Conservation (phyloP, 768 basidiomycete genomes). For the Rickenella mellea region DNA sequence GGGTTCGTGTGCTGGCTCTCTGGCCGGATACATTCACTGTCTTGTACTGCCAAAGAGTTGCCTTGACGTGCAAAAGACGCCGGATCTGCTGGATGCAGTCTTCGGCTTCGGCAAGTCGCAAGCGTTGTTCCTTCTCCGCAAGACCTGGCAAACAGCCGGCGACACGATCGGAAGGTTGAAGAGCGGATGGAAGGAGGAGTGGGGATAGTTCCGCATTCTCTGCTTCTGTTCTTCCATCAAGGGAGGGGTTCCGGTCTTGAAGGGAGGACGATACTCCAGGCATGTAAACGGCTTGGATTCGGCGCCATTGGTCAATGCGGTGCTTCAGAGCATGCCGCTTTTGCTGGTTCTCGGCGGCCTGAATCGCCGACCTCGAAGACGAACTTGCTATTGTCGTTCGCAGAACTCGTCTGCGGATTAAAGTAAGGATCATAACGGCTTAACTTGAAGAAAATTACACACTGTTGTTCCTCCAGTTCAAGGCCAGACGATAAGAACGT, state of each 20-base stretch:
- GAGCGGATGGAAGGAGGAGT: conserved; percentile 14
- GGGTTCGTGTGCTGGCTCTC: background rate
- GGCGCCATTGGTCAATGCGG: conserved; percentile 7
- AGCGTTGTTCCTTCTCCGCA: conserved; percentile 10
- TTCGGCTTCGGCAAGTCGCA: conserved; percentile 11
- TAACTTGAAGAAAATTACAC: no score
- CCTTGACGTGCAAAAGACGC: conserved; percentile 6
- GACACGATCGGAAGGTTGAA: conserved; percentile 6
- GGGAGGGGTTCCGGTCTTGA: background rate
- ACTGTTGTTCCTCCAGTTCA: background rate
- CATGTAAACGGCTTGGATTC: conserved; percentile 10
- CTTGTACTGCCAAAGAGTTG: conserved; percentile 2
- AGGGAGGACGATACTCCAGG: conserved; percentile 2
- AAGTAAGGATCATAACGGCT: no score
- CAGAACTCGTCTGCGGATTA: no score
- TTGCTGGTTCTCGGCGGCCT: background rate
- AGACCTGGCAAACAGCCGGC: conserved; percentile 2
- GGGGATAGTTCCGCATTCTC: background rate
- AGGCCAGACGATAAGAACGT: background rate
- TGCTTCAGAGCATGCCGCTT: background rate
- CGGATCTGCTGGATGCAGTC: conserved; percentile 11
- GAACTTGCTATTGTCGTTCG: no score
- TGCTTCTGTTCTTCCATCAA: background rate
- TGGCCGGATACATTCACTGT: conserved; percentile 4
- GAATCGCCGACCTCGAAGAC: no score